A percentile compares a stretch with the other conserved stretches of the same genome.
phyloP scores from a whole-genome alignment of 2,329 filamentous ascomycete species.

The Helotiales sp. region DNA sequence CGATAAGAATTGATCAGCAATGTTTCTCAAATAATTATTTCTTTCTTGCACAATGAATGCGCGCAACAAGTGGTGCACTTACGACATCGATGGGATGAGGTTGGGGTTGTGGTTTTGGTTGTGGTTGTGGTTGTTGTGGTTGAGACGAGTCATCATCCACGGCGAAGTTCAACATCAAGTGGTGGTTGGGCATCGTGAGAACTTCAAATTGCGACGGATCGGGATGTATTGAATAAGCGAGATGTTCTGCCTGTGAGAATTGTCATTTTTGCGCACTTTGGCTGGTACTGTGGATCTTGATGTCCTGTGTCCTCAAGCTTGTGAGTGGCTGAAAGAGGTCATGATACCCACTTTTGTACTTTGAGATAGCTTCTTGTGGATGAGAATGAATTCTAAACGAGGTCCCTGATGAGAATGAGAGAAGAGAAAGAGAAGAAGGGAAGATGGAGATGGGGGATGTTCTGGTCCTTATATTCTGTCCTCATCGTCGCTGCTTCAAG shows the following conservation, averaged over 20 bases:
- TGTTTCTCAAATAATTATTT: background rate
- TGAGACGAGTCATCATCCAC: background rate
- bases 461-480: background rate
- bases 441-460: background rate
- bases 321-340: too few species aligned
- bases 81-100: background rate
- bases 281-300: too few species aligned
- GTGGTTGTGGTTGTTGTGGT: background rate
- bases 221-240: background rate
- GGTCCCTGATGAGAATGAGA: too few species aligned
- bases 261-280: background rate
- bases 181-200: background rate
- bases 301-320: too few species aligned
- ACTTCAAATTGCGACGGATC: background rate
- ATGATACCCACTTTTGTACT: background rate
- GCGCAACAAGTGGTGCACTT: constrained; percentile 3
- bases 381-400: too few species aligned
- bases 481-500: background rate
- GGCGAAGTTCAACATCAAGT: background rate
- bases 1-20: background rate
- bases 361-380: background rate
- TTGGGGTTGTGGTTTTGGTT: background rate
- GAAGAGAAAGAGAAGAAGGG: background rate
- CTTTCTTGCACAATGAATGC: background rate
- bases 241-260: background rate